Evolutionary conservation across 495 filamentous ascomycete species (phyloP).

Genomic region (Gamarada debralockiae): DNA sequence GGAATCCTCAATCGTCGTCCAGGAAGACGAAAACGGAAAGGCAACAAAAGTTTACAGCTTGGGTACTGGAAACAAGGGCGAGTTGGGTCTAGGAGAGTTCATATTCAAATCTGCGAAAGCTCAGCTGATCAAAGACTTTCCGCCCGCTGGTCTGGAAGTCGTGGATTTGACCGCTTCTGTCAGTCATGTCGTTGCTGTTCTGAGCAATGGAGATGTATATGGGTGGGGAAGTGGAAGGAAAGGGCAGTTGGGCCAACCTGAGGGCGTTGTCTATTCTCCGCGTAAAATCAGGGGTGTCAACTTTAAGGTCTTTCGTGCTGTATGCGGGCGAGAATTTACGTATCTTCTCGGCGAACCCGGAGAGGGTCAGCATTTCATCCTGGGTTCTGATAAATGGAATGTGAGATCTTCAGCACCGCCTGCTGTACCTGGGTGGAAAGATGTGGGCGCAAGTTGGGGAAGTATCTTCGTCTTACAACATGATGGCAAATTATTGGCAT

Average conservation of each 20-base stretch:
- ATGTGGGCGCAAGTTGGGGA: conserved; percentile 76
- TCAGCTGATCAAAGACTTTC: conserved; percentile 53
- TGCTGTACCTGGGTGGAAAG: conserved; percentile 45
- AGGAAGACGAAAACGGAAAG: conserved; percentile 28
- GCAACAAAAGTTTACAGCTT: conserved; percentile 49
- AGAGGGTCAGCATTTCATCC: conserved; percentile 51
- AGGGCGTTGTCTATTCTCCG: conserved; percentile 51
- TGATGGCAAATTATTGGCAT: conserved; percentile 53
- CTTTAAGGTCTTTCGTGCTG: conserved; percentile 55
- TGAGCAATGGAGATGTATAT: conserved; percentile 72
- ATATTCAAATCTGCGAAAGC: conserved; percentile 27
- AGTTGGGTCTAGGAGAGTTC: conserved; percentile 58
- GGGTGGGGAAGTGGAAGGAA: conserved; percentile 87
- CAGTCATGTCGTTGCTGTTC: conserved; percentile 68
- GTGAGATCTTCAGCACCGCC: conserved; percentile 42
- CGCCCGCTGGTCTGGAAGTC: conserved; percentile 47
- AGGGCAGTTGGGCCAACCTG: conserved; percentile 67
- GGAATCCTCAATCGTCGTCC: conserved; percentile 63
- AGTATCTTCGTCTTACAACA: conserved; percentile 64
- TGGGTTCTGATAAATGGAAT: conserved; percentile 70
- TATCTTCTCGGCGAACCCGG: conserved; percentile 53
- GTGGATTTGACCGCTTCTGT: conserved; percentile 65
- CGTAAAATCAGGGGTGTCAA: conserved; percentile 48
- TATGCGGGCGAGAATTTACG: conserved; percentile 82
- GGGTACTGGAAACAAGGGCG: conserved; percentile 66